Evolutionary conservation across 192 early-diverging fungal species (phyloP), one percentile per base, ranked within the genome.

Genomic region (Mortierella antarctica): DNA sequence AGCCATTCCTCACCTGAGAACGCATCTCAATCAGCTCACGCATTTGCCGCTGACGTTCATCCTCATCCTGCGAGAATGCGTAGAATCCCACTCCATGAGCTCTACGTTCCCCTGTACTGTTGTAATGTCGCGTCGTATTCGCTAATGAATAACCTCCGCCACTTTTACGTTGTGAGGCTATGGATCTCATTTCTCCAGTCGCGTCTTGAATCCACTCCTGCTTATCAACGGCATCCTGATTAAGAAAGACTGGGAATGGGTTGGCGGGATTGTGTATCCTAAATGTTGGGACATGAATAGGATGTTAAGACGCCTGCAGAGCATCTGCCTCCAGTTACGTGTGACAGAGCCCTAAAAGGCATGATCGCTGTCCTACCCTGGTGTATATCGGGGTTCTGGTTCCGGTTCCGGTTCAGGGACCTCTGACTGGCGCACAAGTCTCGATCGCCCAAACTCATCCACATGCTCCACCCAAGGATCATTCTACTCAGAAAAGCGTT

Each of bases 401-500:
- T 15, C 42, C 8, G 65, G 51, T 23, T 70, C 18, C 39, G 74
- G 62, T 45, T 45, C 31, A 11, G 83, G 86, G 11, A 86, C 70
- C 73, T 93, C 79, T 57, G 88, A 89, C 61, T 84, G 83, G 18
- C 91, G 84, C 14, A 90, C 85, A 2, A 91, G 71, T 20, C 91
- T 82, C 44, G 92, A 89, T 18, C 93, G 73, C 11, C 93, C 93
- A 90, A 91, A 94, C 61, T 93, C 91, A 78, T 94, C 93, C 0
- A 86, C 79, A 59, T 91, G 87, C 42, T 93, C 92, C 1, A 94
- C 87, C 91, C 91, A 92, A 15, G 92, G 91, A 89, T 94, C 92
- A 44, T 84, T 84, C 62, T 83, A 68, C n/a, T 11, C 6, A 23
- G 17, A 61, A 41, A 44, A 31, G 3, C 1, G 1, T 2, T 1